Evolutionary conservation across 2,329 filamentous ascomycete genomes (phyloP), one percentile per base, ranked within the genome.

Genomic region (Cordyceps militaris): DNA sequence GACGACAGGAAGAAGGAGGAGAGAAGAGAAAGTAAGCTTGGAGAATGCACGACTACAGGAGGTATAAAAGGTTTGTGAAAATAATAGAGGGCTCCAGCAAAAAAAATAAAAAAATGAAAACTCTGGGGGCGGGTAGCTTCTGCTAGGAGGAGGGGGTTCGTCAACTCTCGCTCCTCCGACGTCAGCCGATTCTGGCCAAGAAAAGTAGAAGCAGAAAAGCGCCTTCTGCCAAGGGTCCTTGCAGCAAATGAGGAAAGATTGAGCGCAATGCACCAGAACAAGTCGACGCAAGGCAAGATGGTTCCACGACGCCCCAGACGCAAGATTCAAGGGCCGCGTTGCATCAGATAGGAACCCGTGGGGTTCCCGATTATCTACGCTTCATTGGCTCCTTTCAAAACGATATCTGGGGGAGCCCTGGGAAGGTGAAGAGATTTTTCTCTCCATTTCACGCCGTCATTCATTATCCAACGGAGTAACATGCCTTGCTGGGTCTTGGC

Each of bases 261-360:
- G 7, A 47, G 32, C 30, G 40, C 36, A 16, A 4, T n/a, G n/a
- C n/a, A n/a, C n/a, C n/a, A n/a, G n/a, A n/a, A n/a, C n/a, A n/a
- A n/a, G n/a, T n/a, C n/a, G n/a, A n/a, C n/a, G n/a, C n/a, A n/a
- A n/a, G n/a, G n/a, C n/a, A n/a, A n/a, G n/a, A n/a, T n/a, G n/a
- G n/a, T n/a, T n/a, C n/a, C n/a, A n/a, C n/a, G n/a, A n/a, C n/a
- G 48, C 53, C 53, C 53, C 43, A 14, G 53, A 56, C 53, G 32
- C 23, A 47, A 40, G 43, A 56, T 40, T 16, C 43, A n/a, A 40
- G 32, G 23, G 43, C 38, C n/a, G n/a, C n/a, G n/a, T n/a, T n/a
- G 8, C 28, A n/a, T 49, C 11, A 40, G 38, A 46, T 21, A 55
- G 5, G 42, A 23, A 47, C 32, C n/a, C 48, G 24, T 40, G 53